A percentile compares a stretch with the other conserved stretches of the same genome.
Conservation (phyloP, 2,329 filamentous ascomycete species). For the Pyrenophora tritici-repentis region DNA sequence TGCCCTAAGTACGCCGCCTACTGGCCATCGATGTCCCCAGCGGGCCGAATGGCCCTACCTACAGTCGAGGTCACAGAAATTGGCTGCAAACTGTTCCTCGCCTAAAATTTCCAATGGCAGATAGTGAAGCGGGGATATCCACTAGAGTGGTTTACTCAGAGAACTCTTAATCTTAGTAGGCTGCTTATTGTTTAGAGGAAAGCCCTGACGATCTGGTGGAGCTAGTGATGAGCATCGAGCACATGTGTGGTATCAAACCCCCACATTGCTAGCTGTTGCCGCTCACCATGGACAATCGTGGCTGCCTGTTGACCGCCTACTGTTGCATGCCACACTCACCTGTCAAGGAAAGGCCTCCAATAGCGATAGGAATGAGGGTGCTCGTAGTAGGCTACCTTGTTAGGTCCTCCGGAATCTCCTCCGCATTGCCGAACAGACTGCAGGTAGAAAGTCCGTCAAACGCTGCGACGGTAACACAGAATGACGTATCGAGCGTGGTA, state of each 20-base stretch:
- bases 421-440: constrained; percentile 17
- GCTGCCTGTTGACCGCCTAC: constrained; percentile 4
- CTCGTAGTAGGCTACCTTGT: constrained; percentile 9
- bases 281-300: not conserved
- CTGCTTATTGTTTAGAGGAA: constrained; percentile 4
- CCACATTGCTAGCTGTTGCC: constrained; percentile 3
- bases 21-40: not conserved
- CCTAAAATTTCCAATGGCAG: not conserved
- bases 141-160: too few relatives aligned
- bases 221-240: constrained; percentile 1
- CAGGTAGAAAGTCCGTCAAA: constrained; percentile 5
- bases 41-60: constrained; percentile 7
- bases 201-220: not conserved
- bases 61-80: not conserved
- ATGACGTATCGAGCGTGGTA: not conserved
- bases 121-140: not conserved
- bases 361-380: constrained; percentile 1
- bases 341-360: constrained; percentile 4
- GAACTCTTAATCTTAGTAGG: not conserved
- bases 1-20: constrained; percentile 5
- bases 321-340: constrained; percentile 1
- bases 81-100: not conserved
- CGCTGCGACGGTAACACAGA: not conserved
- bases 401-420: constrained; percentile 14
- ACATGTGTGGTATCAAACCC: constrained; percentile 1